A percentile compares a stretch with the other conserved stretches of the same genome.
phyloP scores from a whole-genome alignment of 805 yeast species.

The Hyphopichia homilentoma region DNA sequence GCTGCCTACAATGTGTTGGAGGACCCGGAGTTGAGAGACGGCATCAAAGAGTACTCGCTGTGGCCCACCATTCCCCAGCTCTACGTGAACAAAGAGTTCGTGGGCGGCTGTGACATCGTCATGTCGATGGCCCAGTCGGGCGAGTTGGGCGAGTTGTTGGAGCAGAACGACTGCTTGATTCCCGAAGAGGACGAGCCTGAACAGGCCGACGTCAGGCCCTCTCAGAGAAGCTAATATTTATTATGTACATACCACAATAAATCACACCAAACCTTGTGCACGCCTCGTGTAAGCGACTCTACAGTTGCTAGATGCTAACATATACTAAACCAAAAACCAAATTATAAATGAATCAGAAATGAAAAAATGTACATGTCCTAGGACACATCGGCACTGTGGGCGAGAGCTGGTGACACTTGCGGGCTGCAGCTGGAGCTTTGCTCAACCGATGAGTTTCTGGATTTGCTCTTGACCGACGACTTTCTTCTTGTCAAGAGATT shows the following conservation, averaged over 20 bases:
- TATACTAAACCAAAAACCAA: conserved; percentile 1
- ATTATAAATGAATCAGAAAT: too few relatives aligned
- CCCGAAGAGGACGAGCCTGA: conserved; percentile 64
- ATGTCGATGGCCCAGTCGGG: conserved; percentile 89
- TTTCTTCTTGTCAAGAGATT: conserved; percentile 58
- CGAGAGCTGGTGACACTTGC: too few relatives aligned
- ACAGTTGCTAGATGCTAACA: background rate
- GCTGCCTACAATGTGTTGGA: conserved; percentile 97
- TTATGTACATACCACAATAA: background rate
- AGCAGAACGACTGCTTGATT: conserved; percentile 70
- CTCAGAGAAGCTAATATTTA: conserved; percentile 12
- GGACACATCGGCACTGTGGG: too few relatives aligned
- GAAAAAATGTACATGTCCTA: too few relatives aligned
- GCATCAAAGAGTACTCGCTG: conserved; percentile 89
- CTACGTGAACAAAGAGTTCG: conserved; percentile 83
- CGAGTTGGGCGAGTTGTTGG: conserved; percentile 83
- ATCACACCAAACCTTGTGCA: too few relatives aligned
- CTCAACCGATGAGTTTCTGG: too few relatives aligned
- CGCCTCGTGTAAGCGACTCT: too few relatives aligned
- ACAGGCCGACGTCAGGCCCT: conserved; percentile 33
- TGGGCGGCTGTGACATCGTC: conserved; percentile 96
- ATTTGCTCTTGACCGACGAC: conserved; percentile 17
- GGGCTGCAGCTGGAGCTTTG: too few relatives aligned
- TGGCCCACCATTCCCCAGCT: conserved; percentile 99
- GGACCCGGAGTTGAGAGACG: conserved; percentile 90